Evolutionary conservation across 164 flowering plant genomes (phyloP), one percentile per base, ranked within the genome.

Genomic region (Macadamia tetraphylla): DNA sequence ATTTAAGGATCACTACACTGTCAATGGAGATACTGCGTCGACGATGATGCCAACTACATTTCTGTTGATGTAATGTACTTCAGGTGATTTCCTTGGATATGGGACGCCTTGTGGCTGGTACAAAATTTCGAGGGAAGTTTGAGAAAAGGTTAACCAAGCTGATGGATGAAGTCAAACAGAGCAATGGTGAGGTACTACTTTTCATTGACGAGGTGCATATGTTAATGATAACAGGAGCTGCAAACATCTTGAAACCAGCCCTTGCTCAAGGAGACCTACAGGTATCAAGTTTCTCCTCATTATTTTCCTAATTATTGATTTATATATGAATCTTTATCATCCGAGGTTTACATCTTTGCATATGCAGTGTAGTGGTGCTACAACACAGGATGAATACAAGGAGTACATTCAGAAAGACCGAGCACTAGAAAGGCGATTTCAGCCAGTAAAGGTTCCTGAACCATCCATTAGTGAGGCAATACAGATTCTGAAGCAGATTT

Each of bases 171-270:
- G 83, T 88, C 56, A 87, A 80, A 70, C 84, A 81, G 57, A 85
- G 87, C 40, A 35, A 35, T 74, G 82, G 83, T 71, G 89, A 83
- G 15, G 78, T 85, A 9, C 87, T 88, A 63, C 80, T 88, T 0
- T 88, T 88, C 55, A 85, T 88, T 59, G 94, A 88, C 73, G 89
- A 88, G 67, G 86, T 87, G 40, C 94, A 88, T 76, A 85, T 88
- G 10, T 63, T 88, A 59, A 81, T 88, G 66, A 89, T 89, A 63
- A 88, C 91, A 44, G 91, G 89, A 63, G 88, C 86, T 23, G 91
- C 94, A 42, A 87, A 87, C 64, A 85, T 88, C 30, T 70, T 87
- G 71, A 88, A 88, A 71, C 89, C 94, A 46, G 86, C 91, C 55
- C 84, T 88, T 60, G 88, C 87, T 14, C 82, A 90, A 75, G 90